These are phyloP conservation scores for Centella asiatica DNA, from an alignment of 129 eudicot genomes.

Conservation along the genomic window DNA sequence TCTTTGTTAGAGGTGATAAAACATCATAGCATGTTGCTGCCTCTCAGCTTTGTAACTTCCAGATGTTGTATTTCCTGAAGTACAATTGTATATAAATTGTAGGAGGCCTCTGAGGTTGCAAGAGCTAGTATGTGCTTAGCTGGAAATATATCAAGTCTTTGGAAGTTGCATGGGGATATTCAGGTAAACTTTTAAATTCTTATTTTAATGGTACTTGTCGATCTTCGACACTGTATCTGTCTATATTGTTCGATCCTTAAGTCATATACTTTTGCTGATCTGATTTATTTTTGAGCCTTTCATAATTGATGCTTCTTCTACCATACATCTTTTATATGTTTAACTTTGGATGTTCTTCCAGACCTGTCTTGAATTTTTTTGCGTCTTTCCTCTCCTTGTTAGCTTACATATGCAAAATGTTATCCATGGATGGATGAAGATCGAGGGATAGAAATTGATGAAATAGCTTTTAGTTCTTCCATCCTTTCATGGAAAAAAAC, in stretches of 20 bases:
- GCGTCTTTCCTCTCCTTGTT: conserved; percentile 22
- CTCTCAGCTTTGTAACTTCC: conserved; percentile 10
- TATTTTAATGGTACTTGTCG: conserved; percentile 1
- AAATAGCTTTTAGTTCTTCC: conserved; percentile 50
- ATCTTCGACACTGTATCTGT: neutral
- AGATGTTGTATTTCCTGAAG: conserved; percentile 1
- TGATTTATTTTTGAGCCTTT: neutral
- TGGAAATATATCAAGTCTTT: conserved; percentile 60
- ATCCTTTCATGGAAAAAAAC: conserved; percentile 56
- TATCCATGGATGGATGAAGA: conserved; percentile 84
- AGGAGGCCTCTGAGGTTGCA: conserved; percentile 83
- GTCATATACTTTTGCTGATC: neutral
- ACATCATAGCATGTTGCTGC: neutral
- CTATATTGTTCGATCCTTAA: neutral
- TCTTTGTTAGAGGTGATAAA: conserved; percentile 67
- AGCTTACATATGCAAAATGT: conserved; percentile 86
- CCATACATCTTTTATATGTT: too few species aligned
- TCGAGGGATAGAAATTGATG: conserved; percentile 27
- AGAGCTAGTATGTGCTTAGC: conserved; percentile 39
- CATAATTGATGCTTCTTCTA: neutral
- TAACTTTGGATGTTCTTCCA: neutral
- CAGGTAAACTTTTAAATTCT: conserved; percentile 46
- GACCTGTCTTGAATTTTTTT: conserved; percentile 1
- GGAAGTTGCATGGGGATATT: conserved; percentile 98
- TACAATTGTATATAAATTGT: conserved; percentile 5